These are phyloP conservation scores for Escovopsis sp. DNA, from an alignment of 2,329 filamentous ascomycete species.

Conservation along the genomic window DNA sequence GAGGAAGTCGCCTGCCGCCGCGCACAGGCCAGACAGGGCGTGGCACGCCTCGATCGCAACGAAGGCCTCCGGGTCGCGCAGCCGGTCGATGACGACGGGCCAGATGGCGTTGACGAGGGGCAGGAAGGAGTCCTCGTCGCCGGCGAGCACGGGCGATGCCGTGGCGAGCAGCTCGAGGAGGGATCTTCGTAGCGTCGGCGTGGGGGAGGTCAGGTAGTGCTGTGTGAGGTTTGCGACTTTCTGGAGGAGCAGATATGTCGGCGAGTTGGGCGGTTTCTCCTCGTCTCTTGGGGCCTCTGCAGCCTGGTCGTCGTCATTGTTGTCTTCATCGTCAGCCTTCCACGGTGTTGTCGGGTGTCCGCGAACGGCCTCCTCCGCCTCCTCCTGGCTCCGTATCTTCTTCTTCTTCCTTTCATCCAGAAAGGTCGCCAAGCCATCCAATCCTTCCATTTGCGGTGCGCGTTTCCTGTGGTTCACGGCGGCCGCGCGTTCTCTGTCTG, in stretches of 20 bases:
- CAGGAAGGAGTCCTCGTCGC: conserved; percentile 69
- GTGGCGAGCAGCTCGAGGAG: conserved; percentile 64
- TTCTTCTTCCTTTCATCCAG: conserved; percentile 41
- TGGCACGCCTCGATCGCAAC: conserved; percentile 57
- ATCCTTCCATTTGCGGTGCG: conserved; percentile 16
- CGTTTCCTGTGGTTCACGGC: conserved; percentile 29
- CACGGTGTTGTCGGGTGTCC: conserved; percentile 22
- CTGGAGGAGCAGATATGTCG: conserved; percentile 67
- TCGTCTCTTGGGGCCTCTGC: conserved; percentile 20
- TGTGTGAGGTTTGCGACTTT: conserved; percentile 75
- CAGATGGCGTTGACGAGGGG: conserved; percentile 84
- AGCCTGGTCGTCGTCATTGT: conserved; percentile 21
- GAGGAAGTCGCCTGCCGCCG: conserved; percentile 68
- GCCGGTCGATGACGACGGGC: conserved; percentile 60
- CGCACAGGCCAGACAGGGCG: conserved; percentile 54
- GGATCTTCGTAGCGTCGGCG: conserved; percentile 61
- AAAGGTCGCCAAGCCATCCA: conserved; percentile 37
- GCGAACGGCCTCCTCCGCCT: conserved; percentile 17
- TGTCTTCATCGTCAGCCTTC: conserved; percentile 19
- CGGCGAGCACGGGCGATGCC: conserved; percentile 55
- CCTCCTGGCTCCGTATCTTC: conserved; percentile 19
- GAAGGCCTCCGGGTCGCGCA: conserved; percentile 52
- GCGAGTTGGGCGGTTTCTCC: conserved; percentile 53
- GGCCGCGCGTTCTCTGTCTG: conserved; percentile 20
- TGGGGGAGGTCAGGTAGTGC: conserved; percentile 78